These are phyloP conservation scores for Drechslerella dactyloides DNA, from an alignment of 2,329 filamentous ascomycete species.

Conservation along the genomic window DNA sequence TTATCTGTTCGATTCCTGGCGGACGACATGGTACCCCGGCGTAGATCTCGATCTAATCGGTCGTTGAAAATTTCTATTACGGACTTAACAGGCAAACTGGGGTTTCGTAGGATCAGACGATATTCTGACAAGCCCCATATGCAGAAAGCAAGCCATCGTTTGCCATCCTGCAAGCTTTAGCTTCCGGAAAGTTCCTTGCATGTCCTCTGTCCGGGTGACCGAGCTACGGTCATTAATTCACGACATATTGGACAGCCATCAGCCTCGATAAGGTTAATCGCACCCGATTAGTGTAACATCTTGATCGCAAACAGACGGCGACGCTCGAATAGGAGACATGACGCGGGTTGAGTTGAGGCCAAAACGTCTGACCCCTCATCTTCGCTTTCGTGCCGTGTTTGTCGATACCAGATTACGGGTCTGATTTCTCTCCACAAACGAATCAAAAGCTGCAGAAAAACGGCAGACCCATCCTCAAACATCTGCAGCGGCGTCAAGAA, in stretches of 20 bases:
- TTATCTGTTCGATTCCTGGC: not conserved
- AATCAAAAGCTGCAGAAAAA: conserved; percentile 42
- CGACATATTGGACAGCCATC: conserved; percentile 9
- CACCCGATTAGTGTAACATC: conserved; percentile 28
- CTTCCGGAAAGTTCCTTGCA: conserved; percentile 29
- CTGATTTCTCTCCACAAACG: conserved; percentile 32
- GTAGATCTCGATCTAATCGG: conserved; percentile 14
- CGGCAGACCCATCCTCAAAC: conserved; percentile 27
- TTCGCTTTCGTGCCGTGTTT: conserved; percentile 48
- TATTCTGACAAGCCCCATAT: not conserved
- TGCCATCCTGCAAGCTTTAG: conserved; percentile 34
- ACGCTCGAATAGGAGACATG: conserved; percentile 24
- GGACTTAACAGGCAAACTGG: not conserved
- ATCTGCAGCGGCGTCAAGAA: conserved; percentile 39
- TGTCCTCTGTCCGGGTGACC: conserved; percentile 21
- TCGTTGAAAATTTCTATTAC: conserved; percentile 26
- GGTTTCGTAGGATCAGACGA: not conserved
- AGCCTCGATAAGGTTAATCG: conserved; percentile 41
- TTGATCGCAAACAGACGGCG: conserved; percentile 25
- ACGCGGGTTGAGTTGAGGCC: conserved; percentile 22
- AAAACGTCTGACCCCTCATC: conserved; percentile 44
- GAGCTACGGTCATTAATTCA: conserved; percentile 13
- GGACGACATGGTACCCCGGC: conserved; percentile 1
- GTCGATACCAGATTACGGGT: conserved; percentile 42
- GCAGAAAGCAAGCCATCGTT: conserved; percentile 39